These are phyloP conservation scores for Ustilago crameri DNA, from an alignment of 1,284 basidiomycete genomes.

Conservation along the genomic window DNA sequence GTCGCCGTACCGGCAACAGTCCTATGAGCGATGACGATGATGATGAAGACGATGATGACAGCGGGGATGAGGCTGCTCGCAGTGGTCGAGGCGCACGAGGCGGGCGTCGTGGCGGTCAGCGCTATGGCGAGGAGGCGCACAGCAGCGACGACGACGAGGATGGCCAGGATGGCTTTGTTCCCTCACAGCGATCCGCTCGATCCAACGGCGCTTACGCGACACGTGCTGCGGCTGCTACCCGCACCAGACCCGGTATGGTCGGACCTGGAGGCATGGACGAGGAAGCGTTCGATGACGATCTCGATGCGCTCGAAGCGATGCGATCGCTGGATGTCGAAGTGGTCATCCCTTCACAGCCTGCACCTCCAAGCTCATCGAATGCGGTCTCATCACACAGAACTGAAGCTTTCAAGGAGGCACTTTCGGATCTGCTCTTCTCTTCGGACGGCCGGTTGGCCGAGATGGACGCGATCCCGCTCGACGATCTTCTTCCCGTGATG, in stretches of 20 bases:
- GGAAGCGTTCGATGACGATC: constrained; percentile 41
- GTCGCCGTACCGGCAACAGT: constrained; percentile 55
- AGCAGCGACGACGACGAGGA: constrained; percentile 47
- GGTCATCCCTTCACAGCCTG: constrained; percentile 26
- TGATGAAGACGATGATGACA: constrained; percentile 53
- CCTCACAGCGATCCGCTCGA: constrained; percentile 32
- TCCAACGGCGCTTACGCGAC: constrained; percentile 58
- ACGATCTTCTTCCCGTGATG: constrained; percentile 78
- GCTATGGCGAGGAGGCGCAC: constrained; percentile 37
- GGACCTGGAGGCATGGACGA: constrained; percentile 45
- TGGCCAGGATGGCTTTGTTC: constrained; percentile 25
- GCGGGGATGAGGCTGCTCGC: constrained; percentile 71
- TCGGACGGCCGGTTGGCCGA: constrained; percentile 70
- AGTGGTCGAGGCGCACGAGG: constrained; percentile 36
- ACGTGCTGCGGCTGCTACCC: constrained; percentile 40
- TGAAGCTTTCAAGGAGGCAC: constrained; percentile 71
- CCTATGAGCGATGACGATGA: constrained; percentile 50
- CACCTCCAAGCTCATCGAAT: constrained; percentile 9
- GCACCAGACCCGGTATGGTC: constrained; percentile 24
- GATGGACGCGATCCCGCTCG: constrained; percentile 76
- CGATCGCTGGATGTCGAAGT: constrained; percentile 50
- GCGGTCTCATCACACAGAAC: constrained; percentile 32
- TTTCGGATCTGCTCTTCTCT: constrained; percentile 74
- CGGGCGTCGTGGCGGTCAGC: constrained; percentile 39
- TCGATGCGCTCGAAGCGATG: constrained; percentile 52